Percentiles rank a stretch among this genome's conserved stretches.
Conservation (phyloP, 2,329 filamentous ascomycete genomes). For the Gliomastix tumulicola region DNA sequence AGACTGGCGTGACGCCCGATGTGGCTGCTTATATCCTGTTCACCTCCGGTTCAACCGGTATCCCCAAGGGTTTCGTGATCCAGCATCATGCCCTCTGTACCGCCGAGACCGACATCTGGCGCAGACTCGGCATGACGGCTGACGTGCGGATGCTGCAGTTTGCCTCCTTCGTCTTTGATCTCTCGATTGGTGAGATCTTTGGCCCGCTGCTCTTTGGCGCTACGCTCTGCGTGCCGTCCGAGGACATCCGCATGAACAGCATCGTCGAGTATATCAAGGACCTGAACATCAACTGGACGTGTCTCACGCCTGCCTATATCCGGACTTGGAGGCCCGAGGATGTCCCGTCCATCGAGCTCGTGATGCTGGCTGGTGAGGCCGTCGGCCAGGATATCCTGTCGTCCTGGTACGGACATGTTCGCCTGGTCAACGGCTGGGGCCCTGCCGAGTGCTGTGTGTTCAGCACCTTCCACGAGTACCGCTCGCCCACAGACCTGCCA, state of each 20-base stretch:
- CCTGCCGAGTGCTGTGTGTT: slow-evolving; percentile 8
- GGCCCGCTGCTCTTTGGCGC: slow-evolving; percentile 1
- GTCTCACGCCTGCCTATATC: slow-evolving; percentile 1
- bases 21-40: slow-evolving; percentile 8
- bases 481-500: neutral
- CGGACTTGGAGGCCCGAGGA: slow-evolving; percentile 1
- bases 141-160: slow-evolving; percentile 3
- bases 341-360: slow-evolving; percentile 1
- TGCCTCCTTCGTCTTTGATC: slow-evolving; percentile 3
- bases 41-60: slow-evolving; percentile 8
- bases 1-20: neutral
- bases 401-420: slow-evolving; percentile 7
- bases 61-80: slow-evolving; percentile 8
- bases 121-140: neutral
- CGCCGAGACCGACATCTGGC: neutral
- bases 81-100: slow-evolving; percentile 4
- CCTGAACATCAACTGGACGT: neutral
- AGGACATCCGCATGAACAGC: neutral
- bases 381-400: slow-evolving; percentile 6
- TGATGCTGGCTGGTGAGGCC: slow-evolving; percentile 9
- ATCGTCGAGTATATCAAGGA: neutral
- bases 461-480: slow-evolving; percentile 4
- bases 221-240: slow-evolving; percentile 1
- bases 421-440: slow-evolving; percentile 8
- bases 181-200: slow-evolving; percentile 1